phyloP scores from a whole-genome alignment of 192 early-diverging fungal species.

The Rhizophagus prolifer region DNA sequence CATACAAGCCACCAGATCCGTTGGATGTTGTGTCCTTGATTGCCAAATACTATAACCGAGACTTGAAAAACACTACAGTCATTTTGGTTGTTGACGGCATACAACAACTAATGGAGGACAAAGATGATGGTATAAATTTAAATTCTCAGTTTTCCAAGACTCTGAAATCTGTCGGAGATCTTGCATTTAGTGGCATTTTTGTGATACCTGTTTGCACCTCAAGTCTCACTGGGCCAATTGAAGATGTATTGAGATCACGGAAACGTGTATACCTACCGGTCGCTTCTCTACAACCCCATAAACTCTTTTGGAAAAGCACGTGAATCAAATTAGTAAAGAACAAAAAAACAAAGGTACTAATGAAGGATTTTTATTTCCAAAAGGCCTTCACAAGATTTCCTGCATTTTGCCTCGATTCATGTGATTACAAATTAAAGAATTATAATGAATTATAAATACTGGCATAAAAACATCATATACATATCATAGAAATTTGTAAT shows the following conservation, averaged over 20 bases:
- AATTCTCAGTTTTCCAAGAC: slow-evolving; percentile 16
- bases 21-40: slow-evolving; percentile 5
- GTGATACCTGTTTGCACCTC: slow-evolving; percentile 18
- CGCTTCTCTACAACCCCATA: slow-evolving; percentile 23
- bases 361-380: no score
- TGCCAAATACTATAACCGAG: slow-evolving; percentile 23
- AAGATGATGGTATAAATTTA: slow-evolving; percentile 22
- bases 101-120: slow-evolving; percentile 13
- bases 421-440: no score
- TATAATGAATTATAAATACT: no score
- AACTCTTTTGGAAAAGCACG: no score
- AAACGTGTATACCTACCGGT: slow-evolving; percentile 25
- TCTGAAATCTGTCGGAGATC: slow-evolving; percentile 1
- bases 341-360: no score
- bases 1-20: slow-evolving; percentile 12
- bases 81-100: slow-evolving; percentile 30
- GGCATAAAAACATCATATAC: no score
- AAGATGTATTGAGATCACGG: no score
- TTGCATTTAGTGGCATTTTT: slow-evolving; percentile 2
- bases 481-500: no score
- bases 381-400: no score
- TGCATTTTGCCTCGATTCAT: no score
- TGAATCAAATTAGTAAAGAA: no score
- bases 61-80: slow-evolving; percentile 4
- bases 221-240: not conserved